Base-by-base conservation (phyloP, 140 eudicot genomes). In the Stevia rebaudiana region DNA sequence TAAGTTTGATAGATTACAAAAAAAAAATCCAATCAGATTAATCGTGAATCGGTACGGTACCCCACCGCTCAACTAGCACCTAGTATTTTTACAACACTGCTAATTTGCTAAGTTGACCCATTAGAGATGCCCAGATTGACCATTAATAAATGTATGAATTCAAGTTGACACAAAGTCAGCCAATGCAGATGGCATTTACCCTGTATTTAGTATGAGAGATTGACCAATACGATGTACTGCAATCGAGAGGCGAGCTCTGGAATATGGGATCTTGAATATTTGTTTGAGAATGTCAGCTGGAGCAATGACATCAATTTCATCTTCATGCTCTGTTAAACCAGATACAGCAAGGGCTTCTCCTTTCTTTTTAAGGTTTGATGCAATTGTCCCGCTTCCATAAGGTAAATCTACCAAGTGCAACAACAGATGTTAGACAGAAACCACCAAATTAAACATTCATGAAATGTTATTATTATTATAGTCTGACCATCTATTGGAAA, bases 311-410 rank as follows among this genome's bases (percentile, higher is more conserved):
- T 92, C 99, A n/a, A 92, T 83, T 74, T 85, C 96, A 63, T 92
- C 95, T 65, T 87, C 99, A 69, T 88, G 82, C 61, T 92, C 95
- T 54, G 72, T 89, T 41, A 92, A 67, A 68, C 99, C 99, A 58
- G 95, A 81, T 43, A 92, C 97, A 71, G 98, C 98, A 68, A 92
- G 96, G 63, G 97, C 94, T 70, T 92, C 96, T 46, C 98, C 97
- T 78, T 88, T 92, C 74, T 76, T 75, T 53, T 80, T 74, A 63
- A 88, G 90, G 74, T 80, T 92, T 65, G 85, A 75, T 67, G 83
- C 75, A 42, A 81, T 60, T 13, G 84, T 55, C 13, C 86, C 78
- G 73, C 74, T 80, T 67, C 73, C 85, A 80, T 81, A 75, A 50
- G 88, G 86, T 42, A 84, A 72, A 74, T 86, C 98, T 91, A 80